Percentiles rank a stretch among this genome's conserved stretches.
These are phyloP conservation scores for Lachnellula cervina DNA, from an alignment of 2,329 filamentous ascomycete genomes.

Conservation along the genomic window DNA sequence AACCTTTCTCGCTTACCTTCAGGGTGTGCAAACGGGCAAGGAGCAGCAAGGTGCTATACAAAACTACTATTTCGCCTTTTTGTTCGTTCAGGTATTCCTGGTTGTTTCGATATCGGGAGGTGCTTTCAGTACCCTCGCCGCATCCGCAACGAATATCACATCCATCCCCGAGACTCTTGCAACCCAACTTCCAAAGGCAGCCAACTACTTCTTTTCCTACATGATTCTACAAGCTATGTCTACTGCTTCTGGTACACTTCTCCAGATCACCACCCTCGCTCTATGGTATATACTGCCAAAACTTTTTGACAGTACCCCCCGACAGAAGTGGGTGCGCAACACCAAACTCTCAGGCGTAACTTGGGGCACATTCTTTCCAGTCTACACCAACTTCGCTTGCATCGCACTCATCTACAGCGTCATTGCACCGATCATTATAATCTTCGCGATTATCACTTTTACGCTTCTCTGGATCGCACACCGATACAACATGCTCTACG, in stretches of 20 bases:
- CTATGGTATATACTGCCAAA: constrained; percentile 78
- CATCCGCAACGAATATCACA: constrained; percentile 46
- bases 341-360: constrained; percentile 70
- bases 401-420: constrained; percentile 88
- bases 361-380: constrained; percentile 92
- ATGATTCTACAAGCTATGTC: constrained; percentile 92
- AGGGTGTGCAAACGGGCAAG: constrained; percentile 78
- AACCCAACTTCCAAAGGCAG: constrained; percentile 72
- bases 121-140: constrained; percentile 54
- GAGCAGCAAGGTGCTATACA: constrained; percentile 80
- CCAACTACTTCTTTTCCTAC: constrained; percentile 98
- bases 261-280: constrained; percentile 75
- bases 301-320: constrained; percentile 74
- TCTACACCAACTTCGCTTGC: constrained; percentile 94
- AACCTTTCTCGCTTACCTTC: constrained; percentile 63
- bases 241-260: constrained; percentile 80
- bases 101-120: constrained; percentile 83
- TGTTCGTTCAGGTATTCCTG: constrained; percentile 92
- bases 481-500: constrained; percentile 94
- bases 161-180: constrained; percentile 69
- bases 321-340: constrained; percentile 81
- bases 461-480: constrained; percentile 89
- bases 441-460: constrained; percentile 94
- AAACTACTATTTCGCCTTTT: constrained; percentile 85
- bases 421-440: constrained; percentile 80